Conservation (phyloP, 139 green algal species). For the Medakamo hakoo region DNA sequence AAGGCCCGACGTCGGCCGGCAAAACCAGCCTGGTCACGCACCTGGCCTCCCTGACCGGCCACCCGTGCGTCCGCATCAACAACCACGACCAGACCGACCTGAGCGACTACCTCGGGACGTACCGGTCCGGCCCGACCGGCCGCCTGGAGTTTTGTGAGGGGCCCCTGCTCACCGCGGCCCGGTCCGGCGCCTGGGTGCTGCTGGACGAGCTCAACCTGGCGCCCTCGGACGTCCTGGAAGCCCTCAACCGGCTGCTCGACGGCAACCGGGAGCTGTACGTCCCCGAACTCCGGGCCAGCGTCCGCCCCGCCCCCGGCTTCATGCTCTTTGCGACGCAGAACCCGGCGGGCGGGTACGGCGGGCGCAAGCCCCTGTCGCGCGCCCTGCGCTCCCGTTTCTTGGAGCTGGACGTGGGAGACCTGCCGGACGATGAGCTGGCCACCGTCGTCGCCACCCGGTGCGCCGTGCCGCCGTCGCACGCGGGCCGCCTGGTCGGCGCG, state of each 20-base stretch:
- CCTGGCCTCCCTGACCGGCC: constrained; percentile 78
- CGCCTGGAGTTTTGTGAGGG: constrained; percentile 81
- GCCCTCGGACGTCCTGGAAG: constrained; percentile 85
- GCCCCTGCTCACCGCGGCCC: constrained; percentile 76
- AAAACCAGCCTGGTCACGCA: constrained; percentile 95
- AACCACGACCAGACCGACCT: constrained; percentile 99
- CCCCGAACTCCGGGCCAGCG: constrained; percentile 83
- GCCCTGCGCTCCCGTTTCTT: constrained; percentile 86
- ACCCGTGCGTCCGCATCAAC: constrained; percentile 93
- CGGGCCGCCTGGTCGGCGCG: constrained; percentile 69
- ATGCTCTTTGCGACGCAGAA: constrained; percentile 99
- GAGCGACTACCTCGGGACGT: constrained; percentile 93
- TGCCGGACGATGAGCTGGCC: constrained; percentile 82
- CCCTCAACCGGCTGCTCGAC: constrained; percentile 95
- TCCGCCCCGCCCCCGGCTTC: constrained; percentile 92
- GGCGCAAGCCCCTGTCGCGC: constrained; percentile 68
- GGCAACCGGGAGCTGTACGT: constrained; percentile 98
- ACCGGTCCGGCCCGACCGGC: constrained; percentile 53
- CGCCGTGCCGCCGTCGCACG: constrained; percentile 34
- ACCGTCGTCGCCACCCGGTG: constrained; percentile 73
- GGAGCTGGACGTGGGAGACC: constrained; percentile 94
- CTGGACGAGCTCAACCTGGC: constrained; percentile 98
- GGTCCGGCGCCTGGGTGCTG: constrained; percentile 85
- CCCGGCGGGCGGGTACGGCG: constrained; percentile 66
- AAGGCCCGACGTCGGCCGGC: constrained; percentile 89